Base-by-base conservation (phyloP, 2,329 filamentous ascomycete genomes). In the Sclerotinia sclerotiorum region DNA sequence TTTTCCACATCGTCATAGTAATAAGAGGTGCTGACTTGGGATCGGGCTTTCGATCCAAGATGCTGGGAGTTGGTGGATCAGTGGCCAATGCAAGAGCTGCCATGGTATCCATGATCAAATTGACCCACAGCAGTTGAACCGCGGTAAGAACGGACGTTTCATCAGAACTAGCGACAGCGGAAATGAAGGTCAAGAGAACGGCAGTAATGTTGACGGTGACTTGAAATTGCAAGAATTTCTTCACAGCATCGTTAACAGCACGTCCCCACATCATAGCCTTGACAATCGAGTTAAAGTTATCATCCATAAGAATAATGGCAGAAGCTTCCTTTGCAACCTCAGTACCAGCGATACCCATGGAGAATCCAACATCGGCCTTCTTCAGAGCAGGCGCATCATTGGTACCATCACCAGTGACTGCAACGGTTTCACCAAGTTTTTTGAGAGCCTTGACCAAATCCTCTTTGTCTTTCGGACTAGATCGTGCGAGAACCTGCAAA, bases 1-100 rank as follows among this genome's bases (percentile, higher is more conserved):
- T 98, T 84, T 98, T 98, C 94, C 94, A 97, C 94, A 98, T 98
- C 24, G 90, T 94, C 46, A 90, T 83, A 1, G 93, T 96, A 74
- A 98, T 95, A 7, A 94, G 82, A 1, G 90, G 84, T 8, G 90
- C 89, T 42, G 86, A 89, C 76, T 93, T 93, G 3, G 88, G 85
- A 69, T 92, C 88, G 1, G 92, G 92, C 76, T 91, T 91, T 49
- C 90, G 85, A 70, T 91, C 81, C n/a, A 92, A 82, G 68, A 92
- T 87, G 71, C 84, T 86, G 70, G 85, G 84, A 1, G 87, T 89
- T 0, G 90, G 90, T n/a, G 89, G 87, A 78, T 92, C 90, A 2
- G 89, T 92, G 5, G 89, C 89, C 57, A 92, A 84, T 32, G 90
- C 90, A n/a, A 93, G 82, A 32, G 90, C 90, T 42, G 90, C 91